Base-by-base conservation (phyloP, 805 yeast species). In the Kuraishia cidri region DNA sequence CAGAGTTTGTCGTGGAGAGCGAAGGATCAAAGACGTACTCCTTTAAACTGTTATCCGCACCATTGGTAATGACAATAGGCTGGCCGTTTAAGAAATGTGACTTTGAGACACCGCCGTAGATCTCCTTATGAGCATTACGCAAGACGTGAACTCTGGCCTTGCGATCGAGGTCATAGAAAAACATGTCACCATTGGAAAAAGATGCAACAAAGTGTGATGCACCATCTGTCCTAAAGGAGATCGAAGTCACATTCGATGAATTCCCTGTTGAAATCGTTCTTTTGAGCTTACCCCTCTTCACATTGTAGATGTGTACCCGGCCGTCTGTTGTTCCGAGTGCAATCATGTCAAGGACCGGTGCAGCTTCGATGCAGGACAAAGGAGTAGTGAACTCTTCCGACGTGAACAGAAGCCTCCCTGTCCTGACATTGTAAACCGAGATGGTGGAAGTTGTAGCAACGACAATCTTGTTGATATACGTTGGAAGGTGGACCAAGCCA, bases 21-120 rank as follows among this genome's bases (percentile, higher is more conserved):
- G 92, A 74, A 2, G 97, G 97, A 57, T 92, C 98, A 57, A 92
- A 92, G 0, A 87, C 97, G 45, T 67, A 83, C 56, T 92, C 97
- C 47, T 84, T 84, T 44, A 92, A 63, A 24, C 76, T 74, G 56
- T 92, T 92, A 52, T 94, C 97, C 23, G 83, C 90, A 43, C 97
- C 97, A 28, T 80, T 75, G 2, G 96, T 81, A 10, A 92, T 79
- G 12, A 87, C 61, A 14, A 94, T 78, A 0, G 98, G 88, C 58
- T 90, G 97, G 3, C 97, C 97, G 44, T 84, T 80, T 36, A 92
- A 62, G 53, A 86, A 92, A 29, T 70, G 64, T 4, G 75, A 83
- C 32, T 71, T 73, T 4, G 86, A 62, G 10, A 87, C 76, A 43
- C 96, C 95, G 15, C 95, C 95, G 36, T 66, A 67, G 1, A 66